Conservation (phyloP, 768 basidiomycete genomes). For the Cystobasidium tubakii region DNA sequence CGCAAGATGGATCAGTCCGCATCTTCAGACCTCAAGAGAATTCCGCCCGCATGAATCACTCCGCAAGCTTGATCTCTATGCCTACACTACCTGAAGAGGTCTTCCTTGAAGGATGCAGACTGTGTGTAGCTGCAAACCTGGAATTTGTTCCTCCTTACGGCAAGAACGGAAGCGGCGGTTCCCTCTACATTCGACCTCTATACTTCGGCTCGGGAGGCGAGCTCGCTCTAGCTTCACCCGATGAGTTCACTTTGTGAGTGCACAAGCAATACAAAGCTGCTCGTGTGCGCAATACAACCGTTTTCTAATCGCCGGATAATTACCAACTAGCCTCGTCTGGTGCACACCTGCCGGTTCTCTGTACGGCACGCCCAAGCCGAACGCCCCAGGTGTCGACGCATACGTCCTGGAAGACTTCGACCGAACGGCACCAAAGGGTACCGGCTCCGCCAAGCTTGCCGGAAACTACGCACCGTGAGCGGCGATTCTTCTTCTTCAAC, state of each 20-base stretch:
- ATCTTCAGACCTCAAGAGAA: conserved; percentile 46
- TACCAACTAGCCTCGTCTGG: conserved; percentile 25
- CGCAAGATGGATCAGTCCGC: conserved; percentile 43
- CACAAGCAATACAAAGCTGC: conserved; percentile 32
- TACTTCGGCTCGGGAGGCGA: conserved; percentile 40
- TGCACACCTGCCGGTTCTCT: conserved; percentile 44
- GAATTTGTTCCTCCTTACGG: conserved; percentile 45
- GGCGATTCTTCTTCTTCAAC: not conserved
- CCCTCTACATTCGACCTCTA: conserved; percentile 39
- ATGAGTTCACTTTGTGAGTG: conserved; percentile 43
- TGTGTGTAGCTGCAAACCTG: conserved; percentile 43
- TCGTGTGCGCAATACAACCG: not conserved
- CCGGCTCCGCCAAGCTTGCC: conserved; percentile 37
- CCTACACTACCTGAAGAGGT: conserved; percentile 41
- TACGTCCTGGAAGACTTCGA: conserved; percentile 44
- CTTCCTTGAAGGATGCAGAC: conserved; percentile 42
- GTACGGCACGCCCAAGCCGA: conserved; percentile 42
- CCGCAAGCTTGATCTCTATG: conserved; percentile 41
- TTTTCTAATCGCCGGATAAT: not conserved
- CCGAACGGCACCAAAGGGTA: conserved; percentile 44
- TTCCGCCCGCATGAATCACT: conserved; percentile 39
- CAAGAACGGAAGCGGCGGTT: conserved; percentile 38
- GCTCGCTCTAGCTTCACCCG: conserved; percentile 39
- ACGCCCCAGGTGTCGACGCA: conserved; percentile 43
- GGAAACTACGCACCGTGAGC: conserved; percentile 36